Evolutionary conservation across 208 protist species (phyloP).

Genomic region (Leishmania aethiopica): DNA sequence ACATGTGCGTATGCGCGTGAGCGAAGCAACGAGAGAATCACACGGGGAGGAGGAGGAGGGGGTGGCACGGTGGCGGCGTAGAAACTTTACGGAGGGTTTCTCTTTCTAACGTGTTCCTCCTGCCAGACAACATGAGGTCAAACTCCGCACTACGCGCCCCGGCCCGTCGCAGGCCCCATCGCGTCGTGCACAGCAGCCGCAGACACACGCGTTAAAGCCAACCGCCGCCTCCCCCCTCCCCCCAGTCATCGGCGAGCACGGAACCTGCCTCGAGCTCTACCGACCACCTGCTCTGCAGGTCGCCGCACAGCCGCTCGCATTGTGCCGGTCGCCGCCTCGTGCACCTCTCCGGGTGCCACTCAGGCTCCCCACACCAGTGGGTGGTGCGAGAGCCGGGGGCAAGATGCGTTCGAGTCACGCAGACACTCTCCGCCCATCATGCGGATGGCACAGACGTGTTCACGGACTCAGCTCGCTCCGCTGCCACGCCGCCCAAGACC

Average conservation of each 20-base stretch:
- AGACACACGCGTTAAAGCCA: neutral
- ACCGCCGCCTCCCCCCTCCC: neutral
- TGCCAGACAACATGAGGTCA: neutral
- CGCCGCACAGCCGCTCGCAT: neutral
- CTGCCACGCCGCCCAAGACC: neutral
- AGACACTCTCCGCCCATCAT: neutral
- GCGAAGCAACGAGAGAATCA: neutral
- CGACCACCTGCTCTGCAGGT: neutral
- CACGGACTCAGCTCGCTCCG: neutral
- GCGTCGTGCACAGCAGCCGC: neutral
- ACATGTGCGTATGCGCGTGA: too few relatives aligned
- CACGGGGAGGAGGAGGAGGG: neutral
- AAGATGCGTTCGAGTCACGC: neutral
- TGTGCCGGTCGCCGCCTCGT: neutral
- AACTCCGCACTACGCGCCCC: neutral
- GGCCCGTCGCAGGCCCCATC: neutral
- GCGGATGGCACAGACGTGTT: neutral
- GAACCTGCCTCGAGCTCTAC: neutral
- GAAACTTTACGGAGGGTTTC: neutral
- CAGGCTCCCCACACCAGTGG: neutral
- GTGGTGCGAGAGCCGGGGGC: neutral
- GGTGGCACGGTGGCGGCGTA: neutral
- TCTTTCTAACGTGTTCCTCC: too few relatives aligned
- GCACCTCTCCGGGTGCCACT: neutral
- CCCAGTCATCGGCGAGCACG: neutral